Conservation (phyloP, 345 rosid genomes). For the Rhizophora mangle region DNA sequence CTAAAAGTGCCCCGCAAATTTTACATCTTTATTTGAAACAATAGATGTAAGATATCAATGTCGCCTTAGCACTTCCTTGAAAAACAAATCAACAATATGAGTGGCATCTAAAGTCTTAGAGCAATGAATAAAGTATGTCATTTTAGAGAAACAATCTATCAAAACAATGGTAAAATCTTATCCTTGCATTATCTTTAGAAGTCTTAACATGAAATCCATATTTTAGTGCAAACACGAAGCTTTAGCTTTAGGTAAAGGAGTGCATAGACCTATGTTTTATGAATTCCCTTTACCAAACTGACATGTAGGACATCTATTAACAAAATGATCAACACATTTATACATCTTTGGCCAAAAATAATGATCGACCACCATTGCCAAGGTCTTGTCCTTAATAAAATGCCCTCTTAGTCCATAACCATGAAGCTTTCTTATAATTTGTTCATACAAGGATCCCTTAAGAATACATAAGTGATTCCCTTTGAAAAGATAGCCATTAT, state of each 20-base stretch:
- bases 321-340: neutral
- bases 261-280: neutral
- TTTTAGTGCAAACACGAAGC: neutral
- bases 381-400: neutral
- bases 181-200: neutral
- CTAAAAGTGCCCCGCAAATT: neutral
- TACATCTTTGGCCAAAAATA: neutral
- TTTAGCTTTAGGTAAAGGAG: neutral
- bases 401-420: slow-evolving; percentile 1
- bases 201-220: neutral
- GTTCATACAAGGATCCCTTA: neutral
- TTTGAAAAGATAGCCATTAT: slow-evolving; percentile 5
- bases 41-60: neutral
- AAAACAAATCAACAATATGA: neutral
- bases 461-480: slow-evolving; percentile 5
- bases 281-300: slow-evolving; percentile 3
- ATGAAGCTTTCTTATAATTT: neutral
- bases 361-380: neutral
- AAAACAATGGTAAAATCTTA: neutral
- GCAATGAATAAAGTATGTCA: neutral
- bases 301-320: neutral
- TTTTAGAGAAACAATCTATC: neutral
- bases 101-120: neutral
- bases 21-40: neutral
- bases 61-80: neutral